Base-by-base conservation (phyloP, 352 stramenopile genomes). In the Globisporangium sylvaticum region DNA sequence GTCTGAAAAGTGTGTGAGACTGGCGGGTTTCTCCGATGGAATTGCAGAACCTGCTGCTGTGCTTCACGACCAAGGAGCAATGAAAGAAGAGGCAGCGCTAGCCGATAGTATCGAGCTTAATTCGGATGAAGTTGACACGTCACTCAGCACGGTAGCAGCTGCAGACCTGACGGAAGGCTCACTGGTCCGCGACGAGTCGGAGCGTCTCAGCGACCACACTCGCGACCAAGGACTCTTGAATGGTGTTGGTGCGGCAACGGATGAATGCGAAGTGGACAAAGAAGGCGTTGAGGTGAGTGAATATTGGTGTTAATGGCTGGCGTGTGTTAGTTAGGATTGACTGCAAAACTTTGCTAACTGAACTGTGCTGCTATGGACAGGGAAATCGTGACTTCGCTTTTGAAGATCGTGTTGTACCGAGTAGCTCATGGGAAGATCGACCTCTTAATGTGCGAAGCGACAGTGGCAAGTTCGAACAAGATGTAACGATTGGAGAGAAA, bases 1-100 rank as follows among this genome's bases (percentile, higher is more conserved):
- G 0, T 77, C 76, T 14, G 48, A 34, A 8, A 64, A 22, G 24
- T 88, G 75, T 32, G 22, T 60, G 60, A 48, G 20, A 22, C 55
- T 58, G 4, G 12, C 27, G 7, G 15, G 39, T 20, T 53, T 27
- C 10, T 15, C 31, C 53, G 25, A 27, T 25, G 18, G 7, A 46
- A 22, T n/a, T 60, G 29, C 54, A 46, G 29, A 60, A 42, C 10
- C n/a, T 15, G 54, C 14, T 42, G 8, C 29, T 27, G 18, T 8
- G 20, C 8, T 8, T 44, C 29, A 14, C 3, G 20, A 60, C 4
- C 54, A 18, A 44, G 54, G 8, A 10, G 7, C n/a, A 14, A 18
- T 8, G 4, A 18, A 9, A 8, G 29, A 34, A 15, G 31, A 32
- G 22, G 2, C 42, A 50, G 18, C 7, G 18, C 5, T 25, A 5